Percentiles rank a stretch among this genome's conserved stretches.
Evolutionary conservation across 164 flowering plant species (phyloP).

Genomic region (Piper betle): DNA sequence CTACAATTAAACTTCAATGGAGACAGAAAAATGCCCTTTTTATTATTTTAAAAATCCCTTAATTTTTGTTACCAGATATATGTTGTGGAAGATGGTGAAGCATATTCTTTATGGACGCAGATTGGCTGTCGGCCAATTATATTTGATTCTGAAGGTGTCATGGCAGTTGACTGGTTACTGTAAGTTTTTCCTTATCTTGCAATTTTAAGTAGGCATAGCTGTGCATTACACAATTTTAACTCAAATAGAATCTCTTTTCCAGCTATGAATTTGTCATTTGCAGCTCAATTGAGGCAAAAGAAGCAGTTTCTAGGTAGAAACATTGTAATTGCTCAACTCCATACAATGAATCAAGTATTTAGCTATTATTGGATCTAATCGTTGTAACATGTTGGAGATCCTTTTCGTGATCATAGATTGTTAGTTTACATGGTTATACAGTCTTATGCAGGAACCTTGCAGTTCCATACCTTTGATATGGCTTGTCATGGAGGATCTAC

Average conservation of each 20-base stretch:
- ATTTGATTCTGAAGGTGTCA: too few species aligned
- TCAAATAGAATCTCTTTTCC: constrained; percentile 9
- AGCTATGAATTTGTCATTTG: constrained; percentile 81
- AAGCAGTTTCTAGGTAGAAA: constrained; percentile 56
- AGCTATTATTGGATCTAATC: too few species aligned
- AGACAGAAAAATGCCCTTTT: too few species aligned
- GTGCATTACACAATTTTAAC: neutral
- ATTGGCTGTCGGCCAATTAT: too few species aligned
- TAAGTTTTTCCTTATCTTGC: constrained; percentile 25
- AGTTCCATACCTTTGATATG: constrained; percentile 81
- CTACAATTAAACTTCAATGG: too few species aligned
- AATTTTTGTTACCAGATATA: constrained; percentile 40
- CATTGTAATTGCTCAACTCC: neutral
- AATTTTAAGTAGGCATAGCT: neutral
- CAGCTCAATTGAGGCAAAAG: constrained; percentile 65
- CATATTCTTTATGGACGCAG: too few species aligned
- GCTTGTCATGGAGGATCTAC: constrained; percentile 80
- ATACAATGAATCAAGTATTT: neutral
- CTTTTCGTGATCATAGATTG: constrained; percentile 12
- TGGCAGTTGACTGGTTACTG: constrained; percentile 78
- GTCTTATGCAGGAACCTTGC: constrained; percentile 99
- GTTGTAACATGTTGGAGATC: neutral
- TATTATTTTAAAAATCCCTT: too few species aligned
- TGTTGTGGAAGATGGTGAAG: constrained; percentile 50
- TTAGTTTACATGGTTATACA: constrained; percentile 71